Evolutionary conservation across 768 basidiomycete genomes (phyloP).

Genomic region (Lactarius psammicola): DNA sequence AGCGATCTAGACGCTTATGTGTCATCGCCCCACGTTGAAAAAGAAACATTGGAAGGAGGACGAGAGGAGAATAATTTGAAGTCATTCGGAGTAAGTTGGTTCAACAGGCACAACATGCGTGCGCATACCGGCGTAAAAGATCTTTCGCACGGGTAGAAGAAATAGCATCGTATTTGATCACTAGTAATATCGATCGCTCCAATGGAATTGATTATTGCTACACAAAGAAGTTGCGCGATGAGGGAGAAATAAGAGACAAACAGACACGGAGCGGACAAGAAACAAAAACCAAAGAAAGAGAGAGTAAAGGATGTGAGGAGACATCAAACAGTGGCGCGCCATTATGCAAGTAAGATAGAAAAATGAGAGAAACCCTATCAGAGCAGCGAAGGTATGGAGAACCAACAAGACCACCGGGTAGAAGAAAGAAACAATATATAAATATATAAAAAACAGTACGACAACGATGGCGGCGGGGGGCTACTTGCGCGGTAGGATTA

Average conservation of each 20-base stretch:
- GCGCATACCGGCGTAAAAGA: too few species aligned
- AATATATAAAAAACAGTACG: background rate
- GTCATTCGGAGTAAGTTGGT: too few species aligned
- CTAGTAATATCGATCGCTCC: too few species aligned
- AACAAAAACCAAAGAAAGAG: background rate
- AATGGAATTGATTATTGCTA: too few species aligned
- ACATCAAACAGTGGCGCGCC: background rate
- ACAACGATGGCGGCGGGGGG: background rate
- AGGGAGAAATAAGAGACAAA: background rate
- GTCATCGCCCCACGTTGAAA: too few species aligned
- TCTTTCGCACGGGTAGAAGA: too few species aligned
- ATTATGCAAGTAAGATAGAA: background rate
- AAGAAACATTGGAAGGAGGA: too few species aligned
- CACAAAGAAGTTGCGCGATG: background rate
- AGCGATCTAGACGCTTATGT: too few species aligned
- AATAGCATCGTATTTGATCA: too few species aligned
- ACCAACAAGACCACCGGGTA: background rate
- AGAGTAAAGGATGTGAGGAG: background rate
- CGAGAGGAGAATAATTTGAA: too few species aligned
- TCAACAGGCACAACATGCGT: too few species aligned
- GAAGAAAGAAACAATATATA: background rate
- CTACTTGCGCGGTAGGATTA: background rate
- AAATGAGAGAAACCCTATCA: background rate
- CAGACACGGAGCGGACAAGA: background rate
- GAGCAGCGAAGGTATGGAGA: background rate